Conservation (phyloP, 2,329 filamentous ascomycete genomes). For the Fusarium sp. region DNA sequence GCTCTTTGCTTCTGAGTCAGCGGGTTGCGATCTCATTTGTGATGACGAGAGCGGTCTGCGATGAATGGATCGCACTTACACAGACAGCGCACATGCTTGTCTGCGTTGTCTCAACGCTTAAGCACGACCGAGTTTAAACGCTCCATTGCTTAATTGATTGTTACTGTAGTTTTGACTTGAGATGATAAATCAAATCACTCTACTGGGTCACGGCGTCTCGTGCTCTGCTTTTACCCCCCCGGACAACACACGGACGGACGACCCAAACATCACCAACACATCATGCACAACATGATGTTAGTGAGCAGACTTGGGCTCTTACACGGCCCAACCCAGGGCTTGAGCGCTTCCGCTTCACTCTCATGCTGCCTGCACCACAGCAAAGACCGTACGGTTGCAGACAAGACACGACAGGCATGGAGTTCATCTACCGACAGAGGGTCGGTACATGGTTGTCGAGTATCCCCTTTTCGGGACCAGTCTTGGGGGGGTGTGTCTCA, state of each 20-base stretch:
- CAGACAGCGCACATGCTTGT: not conserved
- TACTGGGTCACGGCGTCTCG: constrained; percentile 10
- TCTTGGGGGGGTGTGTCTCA: constrained; percentile 20
- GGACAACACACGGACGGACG: constrained; percentile 17
- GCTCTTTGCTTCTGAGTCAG: constrained; percentile 15
- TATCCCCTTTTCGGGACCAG: constrained; percentile 17
- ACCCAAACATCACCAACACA: constrained; percentile 14
- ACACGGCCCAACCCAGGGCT: constrained; percentile 39
- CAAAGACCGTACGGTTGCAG: constrained; percentile 26
- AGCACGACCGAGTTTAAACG: not conserved
- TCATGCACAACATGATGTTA: constrained; percentile 41
- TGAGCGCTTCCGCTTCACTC: constrained; percentile 25
- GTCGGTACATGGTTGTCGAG: constrained; percentile 29
- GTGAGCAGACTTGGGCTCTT: constrained; percentile 38
- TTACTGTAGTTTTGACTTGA: constrained; percentile 2
- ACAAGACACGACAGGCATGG: not conserved
- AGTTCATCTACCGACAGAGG: constrained; percentile 25
- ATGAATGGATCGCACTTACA: constrained; percentile 9
- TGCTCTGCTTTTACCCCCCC: not conserved
- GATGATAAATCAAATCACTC: constrained; percentile 15
- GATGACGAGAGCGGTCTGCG: constrained; percentile 1
- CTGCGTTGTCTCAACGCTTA: constrained; percentile 9
- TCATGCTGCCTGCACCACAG: constrained; percentile 10
- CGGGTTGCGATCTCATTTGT: constrained; percentile 13
- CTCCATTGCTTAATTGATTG: not conserved